phyloP scores from a whole-genome alignment of 2,329 filamentous ascomycete species.

The Westerdykella sp. region DNA sequence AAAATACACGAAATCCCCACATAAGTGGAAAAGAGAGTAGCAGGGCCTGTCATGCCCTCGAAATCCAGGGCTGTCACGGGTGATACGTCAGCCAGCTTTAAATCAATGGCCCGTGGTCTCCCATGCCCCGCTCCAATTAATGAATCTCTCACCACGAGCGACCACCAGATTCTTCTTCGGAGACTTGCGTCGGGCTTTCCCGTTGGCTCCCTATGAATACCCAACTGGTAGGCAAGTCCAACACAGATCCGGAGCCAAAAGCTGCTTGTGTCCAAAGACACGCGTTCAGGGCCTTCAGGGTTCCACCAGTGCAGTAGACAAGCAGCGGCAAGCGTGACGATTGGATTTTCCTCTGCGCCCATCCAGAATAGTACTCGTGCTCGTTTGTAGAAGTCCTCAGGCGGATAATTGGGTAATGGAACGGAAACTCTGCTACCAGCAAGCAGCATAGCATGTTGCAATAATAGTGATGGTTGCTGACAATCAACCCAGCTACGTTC shows the following conservation, averaged over 20 bases:
- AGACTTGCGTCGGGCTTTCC: constrained; percentile 30
- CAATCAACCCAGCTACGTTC: constrained; percentile 38
- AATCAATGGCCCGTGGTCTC: constrained; percentile 37
- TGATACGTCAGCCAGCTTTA: constrained; percentile 37
- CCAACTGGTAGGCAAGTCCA: constrained; percentile 41
- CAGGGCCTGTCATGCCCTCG: constrained; percentile 20
- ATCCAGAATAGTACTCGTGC: constrained; percentile 32
- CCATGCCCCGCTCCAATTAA: constrained; percentile 40
- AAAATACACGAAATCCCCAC: constrained; percentile 37
- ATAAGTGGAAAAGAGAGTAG: constrained; percentile 36
- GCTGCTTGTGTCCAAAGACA: constrained; percentile 40
- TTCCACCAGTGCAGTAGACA: constrained; percentile 42
- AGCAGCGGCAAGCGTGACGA: constrained; percentile 37
- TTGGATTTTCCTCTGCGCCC: constrained; percentile 33
- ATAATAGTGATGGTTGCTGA: constrained; percentile 23
- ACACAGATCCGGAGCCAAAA: constrained; percentile 42
- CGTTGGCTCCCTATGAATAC: constrained; percentile 40
- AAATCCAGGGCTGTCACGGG: constrained; percentile 36
- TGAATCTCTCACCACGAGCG: constrained; percentile 38
- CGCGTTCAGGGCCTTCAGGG: constrained; percentile 37
- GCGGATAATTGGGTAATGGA: constrained; percentile 25
- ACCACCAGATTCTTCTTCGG: constrained; percentile 41
- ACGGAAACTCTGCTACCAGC: constrained; percentile 40
- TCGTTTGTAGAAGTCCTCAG: constrained; percentile 31
- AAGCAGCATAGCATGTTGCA: constrained; percentile 37